phyloP scores from a whole-genome alignment of 2,329 filamentous ascomycete species.

The Xylaria sp. region DNA sequence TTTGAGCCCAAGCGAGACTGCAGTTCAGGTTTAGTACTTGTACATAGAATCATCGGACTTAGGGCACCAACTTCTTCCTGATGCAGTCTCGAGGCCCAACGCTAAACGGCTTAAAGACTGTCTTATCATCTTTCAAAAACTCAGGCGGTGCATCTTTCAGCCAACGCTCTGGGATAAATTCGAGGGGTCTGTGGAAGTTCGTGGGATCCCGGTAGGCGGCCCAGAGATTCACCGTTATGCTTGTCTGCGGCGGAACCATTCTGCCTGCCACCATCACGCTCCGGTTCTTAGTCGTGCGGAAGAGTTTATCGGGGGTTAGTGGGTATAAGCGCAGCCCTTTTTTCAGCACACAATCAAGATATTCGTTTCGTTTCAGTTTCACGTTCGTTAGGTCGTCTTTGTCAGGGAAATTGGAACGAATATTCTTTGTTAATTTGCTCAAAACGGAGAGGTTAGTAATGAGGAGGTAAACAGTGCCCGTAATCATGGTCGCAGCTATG shows the following conservation, averaged over 20 bases:
- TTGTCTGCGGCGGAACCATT: conserved; percentile 33
- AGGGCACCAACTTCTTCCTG: conserved; percentile 28
- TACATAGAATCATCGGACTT: neutral
- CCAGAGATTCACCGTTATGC: conserved; percentile 25
- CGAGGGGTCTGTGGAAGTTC: conserved; percentile 31
- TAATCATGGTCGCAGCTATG: conserved; percentile 52
- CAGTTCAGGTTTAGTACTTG: neutral
- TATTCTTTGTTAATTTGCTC: conserved; percentile 37
- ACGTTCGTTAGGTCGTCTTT: conserved; percentile 39
- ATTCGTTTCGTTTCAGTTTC: conserved; percentile 20
- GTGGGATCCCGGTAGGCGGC: conserved; percentile 13
- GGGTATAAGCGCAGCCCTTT: conserved; percentile 35
- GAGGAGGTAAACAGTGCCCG: conserved; percentile 47
- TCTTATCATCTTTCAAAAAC: conserved; percentile 26
- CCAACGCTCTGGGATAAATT: conserved; percentile 40
- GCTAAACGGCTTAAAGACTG: conserved; percentile 28
- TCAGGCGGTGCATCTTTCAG: conserved; percentile 12
- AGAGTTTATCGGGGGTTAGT: conserved; percentile 29
- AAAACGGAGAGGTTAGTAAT: conserved; percentile 42
- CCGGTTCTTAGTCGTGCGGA: conserved; percentile 17
- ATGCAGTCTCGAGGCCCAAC: conserved; percentile 30
- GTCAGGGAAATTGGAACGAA: conserved; percentile 41
- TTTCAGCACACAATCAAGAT: conserved; percentile 30
- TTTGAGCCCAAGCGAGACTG: conserved; percentile 33
- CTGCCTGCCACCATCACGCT: conserved; percentile 28